phyloP scores from a whole-genome alignment of 345 rosid genomes.

The Tarenaya hassleriana region DNA sequence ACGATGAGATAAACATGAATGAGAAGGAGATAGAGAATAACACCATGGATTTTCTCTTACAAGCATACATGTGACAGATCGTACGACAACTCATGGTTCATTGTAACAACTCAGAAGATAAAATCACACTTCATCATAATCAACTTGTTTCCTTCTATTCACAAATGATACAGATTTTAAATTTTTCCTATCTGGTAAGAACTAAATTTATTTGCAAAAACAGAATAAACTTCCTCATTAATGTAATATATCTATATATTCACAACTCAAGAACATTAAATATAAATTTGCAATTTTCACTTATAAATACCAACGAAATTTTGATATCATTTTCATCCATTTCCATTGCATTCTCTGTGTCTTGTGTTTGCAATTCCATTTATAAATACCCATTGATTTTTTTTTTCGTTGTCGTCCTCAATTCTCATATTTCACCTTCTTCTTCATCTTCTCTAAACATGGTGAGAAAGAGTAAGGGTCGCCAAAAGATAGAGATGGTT shows the following conservation, averaged over 20 bases:
- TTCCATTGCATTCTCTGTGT: neutral
- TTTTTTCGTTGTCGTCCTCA: no score
- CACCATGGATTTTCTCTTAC: no score
- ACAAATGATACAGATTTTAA: constrained; percentile 8
- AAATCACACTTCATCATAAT: constrained; percentile 9
- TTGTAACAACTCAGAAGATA: constrained; percentile 5
- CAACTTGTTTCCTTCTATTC: constrained; percentile 10
- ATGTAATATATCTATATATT: neutral
- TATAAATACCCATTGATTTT: no score
- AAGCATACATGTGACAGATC: no score
- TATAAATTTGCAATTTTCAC: neutral
- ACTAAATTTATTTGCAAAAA: neutral
- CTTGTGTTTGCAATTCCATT: no score
- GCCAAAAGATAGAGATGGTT: constrained; percentile 21
- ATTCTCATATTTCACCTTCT: no score
- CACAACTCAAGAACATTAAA: constrained; percentile 2
- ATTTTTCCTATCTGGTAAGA: constrained; percentile 3
- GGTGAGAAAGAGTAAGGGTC: constrained; percentile 34
- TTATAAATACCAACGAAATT: constrained; percentile 13
- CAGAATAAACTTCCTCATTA: neutral
- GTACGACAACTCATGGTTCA: neutral
- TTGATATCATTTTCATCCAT: neutral
- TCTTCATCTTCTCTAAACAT: neutral
- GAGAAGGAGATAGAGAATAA: no score
- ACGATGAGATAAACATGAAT: no score